phyloP scores from a whole-genome alignment of 2,329 filamentous ascomycete genomes.

The Ceratocystis diversiconidia region DNA sequence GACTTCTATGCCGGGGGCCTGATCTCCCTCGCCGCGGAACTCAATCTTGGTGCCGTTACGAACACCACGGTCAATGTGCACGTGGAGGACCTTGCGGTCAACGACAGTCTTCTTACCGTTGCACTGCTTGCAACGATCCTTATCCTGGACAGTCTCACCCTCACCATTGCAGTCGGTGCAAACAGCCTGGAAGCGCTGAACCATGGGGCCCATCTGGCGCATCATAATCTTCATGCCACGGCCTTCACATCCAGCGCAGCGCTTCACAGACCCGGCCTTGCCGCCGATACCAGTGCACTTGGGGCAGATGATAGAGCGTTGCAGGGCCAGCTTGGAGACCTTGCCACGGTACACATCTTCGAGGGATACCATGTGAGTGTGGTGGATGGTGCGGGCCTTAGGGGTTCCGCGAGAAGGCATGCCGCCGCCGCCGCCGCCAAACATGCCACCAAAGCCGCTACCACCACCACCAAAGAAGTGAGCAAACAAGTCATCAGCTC shows the following conservation, averaged over 20 bases:
- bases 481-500: constrained; percentile 87
- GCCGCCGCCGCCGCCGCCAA: constrained; percentile 68
- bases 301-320: constrained; percentile 93
- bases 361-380: constrained; percentile 94
- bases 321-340: constrained; percentile 89
- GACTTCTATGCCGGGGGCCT: constrained; percentile 79
- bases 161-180: constrained; percentile 97
- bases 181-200: constrained; percentile 98
- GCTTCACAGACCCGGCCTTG: constrained; percentile 95
- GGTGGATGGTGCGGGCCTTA: constrained; percentile 90
- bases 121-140: constrained; percentile 95
- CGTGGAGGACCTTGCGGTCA: constrained; percentile 94
- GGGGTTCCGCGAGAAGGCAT: constrained; percentile 67
- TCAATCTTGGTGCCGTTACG: constrained; percentile 91
- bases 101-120: constrained; percentile 95
- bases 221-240: constrained; percentile 99
- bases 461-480: constrained; percentile 85
- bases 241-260: constrained; percentile 80
- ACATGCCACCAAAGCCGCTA: constrained; percentile 42
- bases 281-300: constrained; percentile 89
- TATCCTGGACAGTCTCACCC: constrained; percentile 90
- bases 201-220: constrained; percentile 99
- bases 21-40: constrained; percentile 92
- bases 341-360: constrained; percentile 98
- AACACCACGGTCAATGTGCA: constrained; percentile 91